phyloP scores from a whole-genome alignment of 2,329 filamentous ascomycete genomes.

The Aspergillus awamori region DNA sequence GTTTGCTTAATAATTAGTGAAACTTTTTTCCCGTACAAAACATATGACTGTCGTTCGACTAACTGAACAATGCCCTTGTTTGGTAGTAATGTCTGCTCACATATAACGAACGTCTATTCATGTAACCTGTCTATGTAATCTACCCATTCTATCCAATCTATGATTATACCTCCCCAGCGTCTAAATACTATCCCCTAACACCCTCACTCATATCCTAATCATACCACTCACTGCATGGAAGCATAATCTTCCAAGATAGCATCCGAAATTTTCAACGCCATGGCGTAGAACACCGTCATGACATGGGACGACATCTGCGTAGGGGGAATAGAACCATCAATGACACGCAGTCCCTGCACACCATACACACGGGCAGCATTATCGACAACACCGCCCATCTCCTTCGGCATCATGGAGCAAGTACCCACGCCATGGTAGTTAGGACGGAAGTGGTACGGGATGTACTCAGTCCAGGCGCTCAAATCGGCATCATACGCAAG shows the following conservation, averaged over 20 bases:
- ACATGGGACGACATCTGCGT: slow-evolving; percentile 37
- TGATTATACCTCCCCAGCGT: not conserved
- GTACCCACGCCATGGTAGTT: slow-evolving; percentile 38
- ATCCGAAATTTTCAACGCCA: slow-evolving; percentile 31
- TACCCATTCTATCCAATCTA: not conserved
- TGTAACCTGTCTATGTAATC: not conserved
- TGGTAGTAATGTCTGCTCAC: no score
- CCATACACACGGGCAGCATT: slow-evolving; percentile 34
- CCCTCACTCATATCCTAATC: not conserved
- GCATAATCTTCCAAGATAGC: slow-evolving; percentile 13
- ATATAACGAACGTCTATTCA: not conserved
- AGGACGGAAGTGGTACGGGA: slow-evolving; percentile 29
- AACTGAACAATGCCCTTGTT: no score
- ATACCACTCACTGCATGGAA: not conserved
- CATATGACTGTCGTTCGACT: no score
- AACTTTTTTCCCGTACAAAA: no score
- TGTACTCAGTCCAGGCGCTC: slow-evolving; percentile 28
- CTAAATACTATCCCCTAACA: not conserved
- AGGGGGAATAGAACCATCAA: slow-evolving; percentile 42
- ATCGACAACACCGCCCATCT: slow-evolving; percentile 39
- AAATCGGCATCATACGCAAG: slow-evolving; percentile 23
- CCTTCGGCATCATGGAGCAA: slow-evolving; percentile 37
- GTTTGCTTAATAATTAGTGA: no score
- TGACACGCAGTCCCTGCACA: slow-evolving; percentile 36
- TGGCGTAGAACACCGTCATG: slow-evolving; percentile 35